Conservation (phyloP, 129 eudicot genomes). For the Gnaphalium uliginosum region DNA sequence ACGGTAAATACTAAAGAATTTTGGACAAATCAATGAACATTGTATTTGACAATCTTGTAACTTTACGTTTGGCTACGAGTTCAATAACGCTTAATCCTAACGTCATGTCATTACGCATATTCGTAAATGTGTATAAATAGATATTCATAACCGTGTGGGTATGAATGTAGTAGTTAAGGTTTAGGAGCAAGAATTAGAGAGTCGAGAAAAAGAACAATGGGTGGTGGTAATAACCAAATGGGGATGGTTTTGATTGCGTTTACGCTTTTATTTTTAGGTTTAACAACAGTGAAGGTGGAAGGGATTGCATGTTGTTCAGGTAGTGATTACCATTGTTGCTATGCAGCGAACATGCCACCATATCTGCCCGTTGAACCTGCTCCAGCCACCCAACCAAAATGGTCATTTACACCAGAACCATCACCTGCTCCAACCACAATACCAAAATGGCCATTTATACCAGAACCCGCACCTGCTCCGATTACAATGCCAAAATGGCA, state of each 20-base stretch:
- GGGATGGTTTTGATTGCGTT: slow-evolving; percentile 9
- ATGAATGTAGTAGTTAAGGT: not conserved
- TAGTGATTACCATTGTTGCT: not conserved
- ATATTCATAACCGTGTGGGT: not conserved
- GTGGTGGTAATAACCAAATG: slow-evolving; percentile 21
- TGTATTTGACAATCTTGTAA: too few relatives aligned
- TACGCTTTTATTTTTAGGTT: slow-evolving; percentile 23
- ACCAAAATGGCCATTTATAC: too few relatives aligned
- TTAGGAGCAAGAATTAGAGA: not conserved
- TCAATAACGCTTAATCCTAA: not conserved
- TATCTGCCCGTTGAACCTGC: not conserved
- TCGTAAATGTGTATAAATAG: not conserved
- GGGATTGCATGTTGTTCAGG: slow-evolving; percentile 20
- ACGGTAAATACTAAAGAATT: too few relatives aligned
- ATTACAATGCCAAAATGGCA: too few relatives aligned
- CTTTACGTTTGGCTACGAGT: not conserved
- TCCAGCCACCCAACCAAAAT: not conserved
- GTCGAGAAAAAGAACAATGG: slow-evolving; percentile 24
- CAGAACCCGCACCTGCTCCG: too few relatives aligned
- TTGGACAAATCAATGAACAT: too few relatives aligned
- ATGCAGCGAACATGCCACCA: not conserved
- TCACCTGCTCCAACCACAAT: too few relatives aligned
- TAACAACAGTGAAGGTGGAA: slow-evolving; percentile 15
- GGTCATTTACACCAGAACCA: not conserved
- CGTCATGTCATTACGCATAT: not conserved